Evolutionary conservation across 306 rosid genomes (phyloP).

Genomic region (Casuarina glauca): DNA sequence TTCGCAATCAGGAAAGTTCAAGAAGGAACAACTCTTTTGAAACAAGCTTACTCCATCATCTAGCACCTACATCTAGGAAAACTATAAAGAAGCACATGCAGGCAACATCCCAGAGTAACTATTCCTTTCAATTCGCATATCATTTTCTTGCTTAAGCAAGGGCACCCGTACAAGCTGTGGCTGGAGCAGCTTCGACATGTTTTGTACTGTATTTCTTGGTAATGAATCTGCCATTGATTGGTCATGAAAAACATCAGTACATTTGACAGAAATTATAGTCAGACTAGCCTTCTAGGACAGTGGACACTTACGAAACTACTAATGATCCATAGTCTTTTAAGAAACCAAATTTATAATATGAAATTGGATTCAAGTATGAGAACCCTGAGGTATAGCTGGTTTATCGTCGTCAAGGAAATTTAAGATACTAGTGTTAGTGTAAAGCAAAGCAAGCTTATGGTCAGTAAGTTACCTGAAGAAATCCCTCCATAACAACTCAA

Average conservation of each 20-base stretch:
- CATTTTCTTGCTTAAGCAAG: slow-evolving; percentile 54
- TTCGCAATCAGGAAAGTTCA: slow-evolving; percentile 36
- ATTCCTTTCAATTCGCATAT: slow-evolving; percentile 4
- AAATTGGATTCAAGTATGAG: neutral
- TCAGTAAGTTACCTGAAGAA: slow-evolving; percentile 77
- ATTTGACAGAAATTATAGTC: neutral
- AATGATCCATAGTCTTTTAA: neutral
- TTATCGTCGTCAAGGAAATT: neutral
- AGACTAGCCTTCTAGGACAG: neutral
- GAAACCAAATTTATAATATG: neutral
- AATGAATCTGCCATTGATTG: slow-evolving; percentile 61
- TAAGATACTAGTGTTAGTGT: neutral
- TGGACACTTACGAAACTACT: neutral
- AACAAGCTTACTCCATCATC: slow-evolving; percentile 26
- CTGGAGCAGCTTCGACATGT: slow-evolving; percentile 61
- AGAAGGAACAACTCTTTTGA: slow-evolving; percentile 21
- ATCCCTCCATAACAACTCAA: slow-evolving; percentile 95
- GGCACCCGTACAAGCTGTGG: slow-evolving; percentile 76
- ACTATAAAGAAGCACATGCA: slow-evolving; percentile 23
- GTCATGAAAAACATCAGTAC: neutral
- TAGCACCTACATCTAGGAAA: slow-evolving; percentile 22
- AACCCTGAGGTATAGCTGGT: neutral
- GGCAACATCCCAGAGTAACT: slow-evolving; percentile 26
- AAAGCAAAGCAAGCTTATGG: neutral
- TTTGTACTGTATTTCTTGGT: slow-evolving; percentile 85